phyloP scores from a whole-genome alignment of 2,329 filamentous ascomycete genomes.

The Biscogniauxia mediterranea region DNA sequence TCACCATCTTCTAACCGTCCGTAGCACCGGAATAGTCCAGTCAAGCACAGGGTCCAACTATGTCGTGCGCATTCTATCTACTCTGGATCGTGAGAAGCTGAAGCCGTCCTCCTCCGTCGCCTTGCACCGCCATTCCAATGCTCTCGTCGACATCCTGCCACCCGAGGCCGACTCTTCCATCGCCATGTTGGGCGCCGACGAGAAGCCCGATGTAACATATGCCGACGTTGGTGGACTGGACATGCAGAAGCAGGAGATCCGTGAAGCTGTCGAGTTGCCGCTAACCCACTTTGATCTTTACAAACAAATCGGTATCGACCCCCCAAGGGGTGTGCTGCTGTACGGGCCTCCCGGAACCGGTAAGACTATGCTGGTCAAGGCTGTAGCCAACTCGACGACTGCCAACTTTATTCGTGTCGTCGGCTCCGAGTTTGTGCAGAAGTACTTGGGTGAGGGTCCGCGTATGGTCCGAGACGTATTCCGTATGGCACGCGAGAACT shows the following conservation, averaged over 20 bases:
- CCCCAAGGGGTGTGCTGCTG: constrained; percentile 89
- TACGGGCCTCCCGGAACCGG: constrained; percentile 92
- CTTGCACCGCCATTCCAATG: constrained; percentile 96
- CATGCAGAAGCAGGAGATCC: constrained; percentile 99
- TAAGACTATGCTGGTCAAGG: constrained; percentile 92
- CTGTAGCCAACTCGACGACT: constrained; percentile 96
- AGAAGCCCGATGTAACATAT: constrained; percentile 98
- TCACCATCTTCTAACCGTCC: constrained; percentile 2
- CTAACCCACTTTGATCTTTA: constrained; percentile 98
- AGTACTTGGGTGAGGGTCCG: constrained; percentile 95
- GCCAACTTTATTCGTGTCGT: constrained; percentile 98
- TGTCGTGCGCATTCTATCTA: constrained; percentile 96
- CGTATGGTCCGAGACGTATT: constrained; percentile 99
- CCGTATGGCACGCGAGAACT: constrained; percentile 98
- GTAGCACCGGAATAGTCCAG: constrained; percentile 94
- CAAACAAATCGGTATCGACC: constrained; percentile 98
- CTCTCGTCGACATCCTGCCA: constrained; percentile 96
- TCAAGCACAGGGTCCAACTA: constrained; percentile 99
- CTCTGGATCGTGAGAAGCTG: constrained; percentile 94
- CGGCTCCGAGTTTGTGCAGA: constrained; percentile 97
- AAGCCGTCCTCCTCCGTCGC: constrained; percentile 98
- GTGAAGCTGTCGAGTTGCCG: constrained; percentile 94
- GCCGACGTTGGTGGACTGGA: constrained; percentile 96
- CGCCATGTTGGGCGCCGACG: constrained; percentile 92
- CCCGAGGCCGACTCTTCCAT: constrained; percentile 98